phyloP scores from a whole-genome alignment of 106 monocot species.

The Platanthera zijinensis region DNA sequence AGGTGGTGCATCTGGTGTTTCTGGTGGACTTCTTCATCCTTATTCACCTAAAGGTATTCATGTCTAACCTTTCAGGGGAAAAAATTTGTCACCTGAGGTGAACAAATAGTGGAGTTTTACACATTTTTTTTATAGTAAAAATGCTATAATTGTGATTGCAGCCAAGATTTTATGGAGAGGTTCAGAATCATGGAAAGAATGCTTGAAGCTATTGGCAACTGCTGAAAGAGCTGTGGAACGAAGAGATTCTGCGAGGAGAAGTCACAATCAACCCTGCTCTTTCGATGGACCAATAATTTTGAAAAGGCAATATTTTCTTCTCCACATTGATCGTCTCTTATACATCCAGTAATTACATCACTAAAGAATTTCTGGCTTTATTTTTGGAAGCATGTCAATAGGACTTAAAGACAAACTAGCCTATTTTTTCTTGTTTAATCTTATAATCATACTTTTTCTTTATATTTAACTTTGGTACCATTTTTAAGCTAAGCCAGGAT shows the following conservation, averaged over 20 bases:
- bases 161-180: conserved; percentile 84
- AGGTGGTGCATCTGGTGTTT: conserved; percentile 81
- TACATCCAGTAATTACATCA: not conserved
- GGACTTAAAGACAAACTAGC: too few relatives aligned
- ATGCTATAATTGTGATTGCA: conserved; percentile 21
- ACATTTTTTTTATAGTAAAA: not conserved
- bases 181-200: conserved; percentile 80
- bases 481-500: too few relatives aligned
- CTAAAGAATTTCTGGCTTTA: too few relatives aligned
- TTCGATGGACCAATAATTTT: conserved; percentile 52
- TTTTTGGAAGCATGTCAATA: too few relatives aligned
- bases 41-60: conserved; percentile 89
- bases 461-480: too few relatives aligned
- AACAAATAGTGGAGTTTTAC: not conserved
- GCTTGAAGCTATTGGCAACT: conserved; percentile 52
- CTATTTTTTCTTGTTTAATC: too few relatives aligned
- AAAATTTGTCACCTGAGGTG: not conserved
- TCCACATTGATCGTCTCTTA: not conserved
- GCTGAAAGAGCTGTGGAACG: conserved; percentile 46
- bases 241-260: not conserved
- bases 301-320: conserved; percentile 54
- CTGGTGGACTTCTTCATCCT: conserved; percentile 94
- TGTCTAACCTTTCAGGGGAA: not conserved
- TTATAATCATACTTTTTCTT: too few relatives aligned
- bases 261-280: conserved; percentile 17